Evolutionary conservation across 768 basidiomycete species (phyloP).

Genomic region (Grammothele lineata): DNA sequence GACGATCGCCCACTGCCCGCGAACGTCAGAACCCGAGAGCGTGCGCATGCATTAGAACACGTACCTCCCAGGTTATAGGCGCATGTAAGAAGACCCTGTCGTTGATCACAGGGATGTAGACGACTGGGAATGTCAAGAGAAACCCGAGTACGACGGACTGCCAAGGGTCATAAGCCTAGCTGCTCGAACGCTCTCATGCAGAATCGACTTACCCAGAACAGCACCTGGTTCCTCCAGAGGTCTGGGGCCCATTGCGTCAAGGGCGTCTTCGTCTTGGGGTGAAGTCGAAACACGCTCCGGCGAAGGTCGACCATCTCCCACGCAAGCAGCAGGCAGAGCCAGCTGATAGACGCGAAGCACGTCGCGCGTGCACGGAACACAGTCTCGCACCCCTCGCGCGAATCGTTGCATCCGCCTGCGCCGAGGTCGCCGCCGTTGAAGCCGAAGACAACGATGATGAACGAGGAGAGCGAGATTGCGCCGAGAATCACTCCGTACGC

Average conservation of each 20-base stretch:
- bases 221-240: background rate
- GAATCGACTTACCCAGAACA: background rate
- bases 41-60: background rate
- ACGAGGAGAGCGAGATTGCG: slow-evolving; percentile 32
- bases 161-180: background rate
- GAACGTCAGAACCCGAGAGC: no score
- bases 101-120: slow-evolving; percentile 1
- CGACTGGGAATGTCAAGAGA: background rate
- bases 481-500: slow-evolving; percentile 92
- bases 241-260: background rate
- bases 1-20: background rate
- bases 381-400: background rate
- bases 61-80: slow-evolving; percentile 2
- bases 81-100: slow-evolving; percentile 1
- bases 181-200: background rate
- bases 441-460: background rate
- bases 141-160: slow-evolving; percentile 1
- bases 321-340: background rate
- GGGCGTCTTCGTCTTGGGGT: background rate
- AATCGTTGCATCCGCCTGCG: slow-evolving; percentile 1
- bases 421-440: slow-evolving; percentile 3
- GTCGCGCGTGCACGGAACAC: slow-evolving; percentile 2
- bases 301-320: background rate
- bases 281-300: background rate
- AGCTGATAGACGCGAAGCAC: background rate